Conservation (phyloP, 306 rosid species). For the Vigna mungo region DNA sequence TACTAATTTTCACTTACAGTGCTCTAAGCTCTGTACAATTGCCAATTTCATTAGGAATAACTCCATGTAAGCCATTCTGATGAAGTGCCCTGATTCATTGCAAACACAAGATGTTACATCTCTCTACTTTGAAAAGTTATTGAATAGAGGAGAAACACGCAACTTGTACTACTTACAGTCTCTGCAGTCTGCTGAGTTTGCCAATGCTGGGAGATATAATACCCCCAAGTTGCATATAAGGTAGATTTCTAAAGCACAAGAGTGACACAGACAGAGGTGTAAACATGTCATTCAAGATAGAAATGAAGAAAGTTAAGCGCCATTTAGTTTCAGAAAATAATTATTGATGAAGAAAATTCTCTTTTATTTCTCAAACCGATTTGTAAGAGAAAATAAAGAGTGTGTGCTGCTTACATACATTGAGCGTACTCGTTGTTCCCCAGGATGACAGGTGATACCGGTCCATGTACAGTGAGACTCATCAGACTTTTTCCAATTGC, state of each 20-base stretch:
- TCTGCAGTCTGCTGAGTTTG: conserved; percentile 81
- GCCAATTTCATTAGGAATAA: conserved; percentile 80
- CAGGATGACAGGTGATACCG: conserved; percentile 82
- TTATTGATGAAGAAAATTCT: not conserved
- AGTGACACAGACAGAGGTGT: conserved; percentile 9
- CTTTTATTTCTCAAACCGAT: not conserved
- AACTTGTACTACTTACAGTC: conserved; percentile 68
- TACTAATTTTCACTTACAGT: conserved; percentile 59
- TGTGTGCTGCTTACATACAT: conserved; percentile 55
- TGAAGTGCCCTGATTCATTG: conserved; percentile 84
- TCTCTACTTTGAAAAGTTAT: conserved; percentile 1
- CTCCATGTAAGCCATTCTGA: conserved; percentile 91
- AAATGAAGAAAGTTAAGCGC: not conserved
- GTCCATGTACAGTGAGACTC: conserved; percentile 93
- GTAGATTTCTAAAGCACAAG: conserved; percentile 73
- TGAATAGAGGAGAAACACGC: not conserved
- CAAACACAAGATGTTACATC: not conserved
- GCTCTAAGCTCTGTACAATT: conserved; percentile 92
- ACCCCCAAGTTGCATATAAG: conserved; percentile 91
- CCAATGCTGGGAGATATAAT: conserved; percentile 92
- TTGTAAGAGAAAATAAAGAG: not conserved
- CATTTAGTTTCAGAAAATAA: not conserved
- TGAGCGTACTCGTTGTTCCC: conserved; percentile 72
- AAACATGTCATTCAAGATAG: not conserved
- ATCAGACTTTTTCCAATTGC: conserved; percentile 73